Evolutionary conservation across 1,139 yeast species (phyloP).

Genomic region (Saccharomyces hybrid): DNA sequence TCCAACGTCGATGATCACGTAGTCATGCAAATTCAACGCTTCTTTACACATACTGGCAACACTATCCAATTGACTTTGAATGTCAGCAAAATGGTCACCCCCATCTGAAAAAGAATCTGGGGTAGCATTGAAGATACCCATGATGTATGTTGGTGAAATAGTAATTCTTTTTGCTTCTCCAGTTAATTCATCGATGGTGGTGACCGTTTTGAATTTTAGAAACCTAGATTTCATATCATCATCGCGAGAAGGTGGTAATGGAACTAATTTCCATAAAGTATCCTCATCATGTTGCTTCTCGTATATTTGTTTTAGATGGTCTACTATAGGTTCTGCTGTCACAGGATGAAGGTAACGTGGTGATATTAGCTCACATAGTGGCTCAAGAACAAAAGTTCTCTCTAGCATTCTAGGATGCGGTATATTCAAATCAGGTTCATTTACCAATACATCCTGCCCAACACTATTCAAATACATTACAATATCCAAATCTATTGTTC

Average conservation of each 20-base stretch:
- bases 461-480: slow-evolving; percentile 42
- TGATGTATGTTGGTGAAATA: slow-evolving; percentile 37
- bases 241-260: slow-evolving; percentile 15
- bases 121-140: slow-evolving; percentile 85
- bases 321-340: slow-evolving; percentile 69
- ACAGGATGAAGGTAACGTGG: slow-evolving; percentile 68
- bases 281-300: slow-evolving; percentile 28
- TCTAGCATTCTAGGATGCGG: slow-evolving; percentile 89
- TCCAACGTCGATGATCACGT: slow-evolving; percentile 72
- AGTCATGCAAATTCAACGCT: slow-evolving; percentile 61
- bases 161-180: slow-evolving; percentile 17
- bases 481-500: slow-evolving; percentile 84
- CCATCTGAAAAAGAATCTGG: slow-evolving; percentile 97
- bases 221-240: slow-evolving; percentile 8
- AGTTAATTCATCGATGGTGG: slow-evolving; percentile 9
- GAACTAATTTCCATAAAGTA: slow-evolving; percentile 23
- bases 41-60: slow-evolving; percentile 42
- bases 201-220: slow-evolving; percentile 20
- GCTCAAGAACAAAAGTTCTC: slow-evolving; percentile 82
- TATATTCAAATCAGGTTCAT: slow-evolving; percentile 52
- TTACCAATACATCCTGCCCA: slow-evolving; percentile 31
- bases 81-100: slow-evolving; percentile 38
- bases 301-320: slow-evolving; percentile 57
- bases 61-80: slow-evolving; percentile 36
- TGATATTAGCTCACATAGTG: slow-evolving; percentile 70